Conservation (phyloP, 2,329 filamentous ascomycete genomes). For the Paraphoma chrysanthemicola region DNA sequence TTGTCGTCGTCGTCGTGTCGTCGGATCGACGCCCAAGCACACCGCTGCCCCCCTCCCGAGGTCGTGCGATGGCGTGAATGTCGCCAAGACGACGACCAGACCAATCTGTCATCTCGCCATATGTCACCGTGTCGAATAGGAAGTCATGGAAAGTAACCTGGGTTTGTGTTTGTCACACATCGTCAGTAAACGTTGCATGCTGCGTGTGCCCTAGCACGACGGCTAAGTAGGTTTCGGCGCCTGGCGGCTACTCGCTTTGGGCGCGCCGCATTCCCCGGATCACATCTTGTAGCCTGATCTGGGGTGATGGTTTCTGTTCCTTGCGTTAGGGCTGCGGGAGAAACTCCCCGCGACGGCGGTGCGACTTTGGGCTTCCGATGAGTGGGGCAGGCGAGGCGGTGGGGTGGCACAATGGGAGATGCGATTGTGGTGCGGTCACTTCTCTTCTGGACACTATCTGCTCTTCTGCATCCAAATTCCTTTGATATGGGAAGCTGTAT, state of each 20-base stretch:
- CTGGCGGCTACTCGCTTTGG: conserved; percentile 6
- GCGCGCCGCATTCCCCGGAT: conserved; percentile 26
- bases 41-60: neutral
- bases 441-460: neutral
- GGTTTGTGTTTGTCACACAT: conserved; percentile 15
- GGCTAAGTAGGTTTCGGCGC: conserved; percentile 5
- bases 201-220: neutral
- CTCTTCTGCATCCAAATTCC: too few relatives aligned
- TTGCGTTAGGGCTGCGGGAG: conserved; percentile 19
- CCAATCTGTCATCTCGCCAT: conserved; percentile 22
- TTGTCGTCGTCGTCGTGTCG: neutral
- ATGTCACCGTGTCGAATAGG: conserved; percentile 25
- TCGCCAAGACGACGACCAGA: conserved; percentile 15
- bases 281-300: conserved; percentile 20
- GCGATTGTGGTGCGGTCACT: neutral
- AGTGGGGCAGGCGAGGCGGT: conserved; percentile 1
- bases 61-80: conserved; percentile 21
- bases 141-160: conserved; percentile 13
- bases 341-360: conserved; percentile 18
- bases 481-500: too few relatives aligned
- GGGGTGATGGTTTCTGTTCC: conserved; percentile 25
- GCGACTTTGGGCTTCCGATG: conserved; percentile 8
- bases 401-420: neutral
- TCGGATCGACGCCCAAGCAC: neutral
- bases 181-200: neutral